These are phyloP conservation scores for Fusarium drepaniforme DNA, from an alignment of 2,329 filamentous ascomycete genomes.

Conservation along the genomic window DNA sequence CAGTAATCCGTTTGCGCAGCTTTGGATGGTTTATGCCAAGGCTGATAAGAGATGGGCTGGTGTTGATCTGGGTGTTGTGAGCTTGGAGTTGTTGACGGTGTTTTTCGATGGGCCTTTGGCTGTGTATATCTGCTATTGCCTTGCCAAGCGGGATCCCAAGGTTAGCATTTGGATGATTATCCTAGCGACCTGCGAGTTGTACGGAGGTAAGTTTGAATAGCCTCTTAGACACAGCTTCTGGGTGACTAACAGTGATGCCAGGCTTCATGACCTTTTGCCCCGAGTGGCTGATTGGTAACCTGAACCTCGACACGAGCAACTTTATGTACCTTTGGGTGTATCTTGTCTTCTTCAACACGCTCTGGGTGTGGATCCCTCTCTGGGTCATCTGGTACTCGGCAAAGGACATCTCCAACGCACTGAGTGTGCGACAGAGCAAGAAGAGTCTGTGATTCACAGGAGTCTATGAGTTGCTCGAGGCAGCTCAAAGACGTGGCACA, in stretches of 20 bases:
- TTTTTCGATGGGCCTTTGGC: slow-evolving; percentile 72
- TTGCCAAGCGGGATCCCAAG: slow-evolving; percentile 66
- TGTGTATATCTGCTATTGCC: slow-evolving; percentile 69
- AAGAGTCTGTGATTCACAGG: slow-evolving; percentile 44
- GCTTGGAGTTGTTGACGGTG: slow-evolving; percentile 75
- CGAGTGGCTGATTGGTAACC: slow-evolving; percentile 73
- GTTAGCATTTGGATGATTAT: slow-evolving; percentile 73
- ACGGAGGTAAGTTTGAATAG: slow-evolving; percentile 64
- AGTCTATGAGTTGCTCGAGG: background rate
- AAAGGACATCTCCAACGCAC: slow-evolving; percentile 67
- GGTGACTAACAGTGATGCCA: slow-evolving; percentile 39
- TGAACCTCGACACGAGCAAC: slow-evolving; percentile 74
- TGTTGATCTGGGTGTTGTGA: slow-evolving; percentile 72
- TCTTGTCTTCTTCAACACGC: slow-evolving; percentile 75
- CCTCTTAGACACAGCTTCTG: background rate
- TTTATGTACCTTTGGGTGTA: slow-evolving; percentile 78
- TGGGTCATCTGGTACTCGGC: slow-evolving; percentile 69
- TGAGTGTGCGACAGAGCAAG: slow-evolving; percentile 50
- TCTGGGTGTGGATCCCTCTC: slow-evolving; percentile 74
- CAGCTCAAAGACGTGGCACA: background rate
- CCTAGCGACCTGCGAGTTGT: slow-evolving; percentile 74
- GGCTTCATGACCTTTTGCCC: slow-evolving; percentile 80
- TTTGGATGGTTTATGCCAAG: slow-evolving; percentile 78
- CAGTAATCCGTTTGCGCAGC: slow-evolving; percentile 65
- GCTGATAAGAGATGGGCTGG: slow-evolving; percentile 75